Evolutionary conservation across 2,329 filamentous ascomycete genomes (phyloP).

Genomic region (Xylariaceae sp.): DNA sequence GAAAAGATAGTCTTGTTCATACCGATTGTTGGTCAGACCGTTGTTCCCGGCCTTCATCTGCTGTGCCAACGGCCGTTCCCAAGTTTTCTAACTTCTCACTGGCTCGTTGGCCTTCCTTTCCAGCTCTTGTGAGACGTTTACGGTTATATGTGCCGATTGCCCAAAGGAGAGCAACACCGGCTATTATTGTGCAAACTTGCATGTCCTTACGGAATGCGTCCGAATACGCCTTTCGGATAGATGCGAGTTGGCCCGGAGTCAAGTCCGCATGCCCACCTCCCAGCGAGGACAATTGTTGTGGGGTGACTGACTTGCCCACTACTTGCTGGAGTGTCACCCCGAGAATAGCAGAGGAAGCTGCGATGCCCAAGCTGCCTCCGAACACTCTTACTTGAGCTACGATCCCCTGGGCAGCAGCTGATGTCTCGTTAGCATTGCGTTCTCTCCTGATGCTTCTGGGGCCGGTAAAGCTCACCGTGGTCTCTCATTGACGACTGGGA

Average conservation of each 20-base stretch:
- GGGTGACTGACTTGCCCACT: constrained; percentile 26
- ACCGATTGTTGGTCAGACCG: neutral
- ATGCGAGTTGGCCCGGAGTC: constrained; percentile 25
- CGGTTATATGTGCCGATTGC: constrained; percentile 37
- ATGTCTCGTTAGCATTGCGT: constrained; percentile 11
- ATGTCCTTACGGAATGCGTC: constrained; percentile 43
- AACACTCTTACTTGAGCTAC: constrained; percentile 47
- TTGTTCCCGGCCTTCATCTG: neutral
- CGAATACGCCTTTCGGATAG: constrained; percentile 37
- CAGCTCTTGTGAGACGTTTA: constrained; percentile 25
- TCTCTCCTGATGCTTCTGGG: neutral
- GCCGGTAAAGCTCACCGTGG: constrained; percentile 35
- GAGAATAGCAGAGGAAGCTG: constrained; percentile 45
- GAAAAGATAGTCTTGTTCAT: too few species aligned
- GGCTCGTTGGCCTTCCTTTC: constrained; percentile 23
- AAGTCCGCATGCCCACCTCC: constrained; percentile 20
- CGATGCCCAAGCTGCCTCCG: constrained; percentile 50
- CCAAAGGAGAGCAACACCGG: constrained; percentile 36
- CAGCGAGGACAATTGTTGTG: constrained; percentile 24
- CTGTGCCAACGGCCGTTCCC: constrained; percentile 4
- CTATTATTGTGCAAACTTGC: constrained; percentile 39
- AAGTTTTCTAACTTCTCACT: constrained; percentile 25
- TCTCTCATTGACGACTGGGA: constrained; percentile 39
- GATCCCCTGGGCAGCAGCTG: constrained; percentile 48
- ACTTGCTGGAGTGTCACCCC: constrained; percentile 29